Evolutionary conservation across 2,329 filamentous ascomycete species (phyloP), one percentile per base, ranked within the genome.

Genomic region (Ascochyta koolunga): DNA sequence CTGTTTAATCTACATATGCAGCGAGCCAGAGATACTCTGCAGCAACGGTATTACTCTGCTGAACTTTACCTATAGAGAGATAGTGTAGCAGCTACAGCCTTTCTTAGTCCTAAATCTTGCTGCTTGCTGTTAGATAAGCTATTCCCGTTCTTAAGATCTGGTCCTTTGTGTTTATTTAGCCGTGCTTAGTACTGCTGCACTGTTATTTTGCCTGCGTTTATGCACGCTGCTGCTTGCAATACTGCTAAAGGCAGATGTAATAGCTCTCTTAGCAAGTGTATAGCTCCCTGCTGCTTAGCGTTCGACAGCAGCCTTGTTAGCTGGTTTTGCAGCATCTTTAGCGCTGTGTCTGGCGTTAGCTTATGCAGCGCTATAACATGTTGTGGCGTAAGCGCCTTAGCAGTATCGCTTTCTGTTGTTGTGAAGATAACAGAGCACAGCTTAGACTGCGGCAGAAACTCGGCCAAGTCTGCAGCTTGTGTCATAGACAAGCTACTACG

Each of bases 61-160:
- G 46, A 24, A 63, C 50, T 35, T 61, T 67, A 13, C 77, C 61
- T 32, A 81, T 78, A 0, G 78, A 78, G 11, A 80, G 66, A 0
- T 65, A 70, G 78, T 0, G 78, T 77, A 19, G 67, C 70, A 3
- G 72, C 73, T 2, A 79, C 63, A 0, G 76, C 66, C 19, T 75
- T 71, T 35, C 71, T 77, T 75, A 19, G 70, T 67, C 1, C 52
- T 19, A 24, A 40, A 9, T 43, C 38, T 21, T 41, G 39, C 35
- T 24, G 65, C 1, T 65, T n/a, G n/a, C n/a, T n/a, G n/a, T n/a
- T n/a, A 22, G 78, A 76, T 10, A 76, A 68, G 41, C 61, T 52
- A 46, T 66, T 75, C n/a, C 78, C 59, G 1, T 78, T 44, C 16
- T 64, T 56, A 4, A 73, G 56, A 5, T 61, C 52, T 9, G 75